These are phyloP conservation scores for Madurella mycetomatis DNA, from an alignment of 2,329 filamentous ascomycete species.

Conservation along the genomic window DNA sequence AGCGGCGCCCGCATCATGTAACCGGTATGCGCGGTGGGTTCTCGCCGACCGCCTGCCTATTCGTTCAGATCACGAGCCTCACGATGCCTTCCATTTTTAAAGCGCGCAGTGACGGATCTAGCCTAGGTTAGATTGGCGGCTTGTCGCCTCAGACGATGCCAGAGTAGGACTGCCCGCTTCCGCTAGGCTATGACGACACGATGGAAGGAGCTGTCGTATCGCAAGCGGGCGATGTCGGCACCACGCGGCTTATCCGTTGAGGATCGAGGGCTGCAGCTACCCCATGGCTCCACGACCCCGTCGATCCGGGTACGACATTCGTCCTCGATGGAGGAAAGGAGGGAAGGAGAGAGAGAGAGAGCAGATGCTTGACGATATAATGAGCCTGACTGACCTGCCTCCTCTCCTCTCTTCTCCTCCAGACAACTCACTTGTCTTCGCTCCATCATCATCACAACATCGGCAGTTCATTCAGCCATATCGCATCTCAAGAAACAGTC, in stretches of 20 bases:
- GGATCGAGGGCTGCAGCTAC: background rate
- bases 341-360: background rate
- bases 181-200: conserved; percentile 2
- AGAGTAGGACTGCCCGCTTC: background rate
- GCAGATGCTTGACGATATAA: background rate
- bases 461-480: background rate
- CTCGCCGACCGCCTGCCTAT: background rate
- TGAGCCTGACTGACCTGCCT: background rate
- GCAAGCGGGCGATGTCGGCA: background rate
- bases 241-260: background rate
- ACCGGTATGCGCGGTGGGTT: background rate
- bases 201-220: conserved; percentile 8
- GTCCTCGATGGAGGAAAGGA: background rate
- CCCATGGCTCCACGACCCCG: background rate
- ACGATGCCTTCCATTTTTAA: background rate
- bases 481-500: background rate
- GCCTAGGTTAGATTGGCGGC: background rate
- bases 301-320: background rate
- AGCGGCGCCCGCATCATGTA: background rate
- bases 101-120: background rate
- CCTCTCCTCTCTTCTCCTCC: background rate
- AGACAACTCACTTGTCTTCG: background rate
- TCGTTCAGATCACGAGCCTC: background rate
- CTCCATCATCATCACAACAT: background rate
- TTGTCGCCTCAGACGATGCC: background rate